Evolutionary conservation across 805 yeast species (phyloP).

Genomic region (Monosporozyma aerobia): DNA sequence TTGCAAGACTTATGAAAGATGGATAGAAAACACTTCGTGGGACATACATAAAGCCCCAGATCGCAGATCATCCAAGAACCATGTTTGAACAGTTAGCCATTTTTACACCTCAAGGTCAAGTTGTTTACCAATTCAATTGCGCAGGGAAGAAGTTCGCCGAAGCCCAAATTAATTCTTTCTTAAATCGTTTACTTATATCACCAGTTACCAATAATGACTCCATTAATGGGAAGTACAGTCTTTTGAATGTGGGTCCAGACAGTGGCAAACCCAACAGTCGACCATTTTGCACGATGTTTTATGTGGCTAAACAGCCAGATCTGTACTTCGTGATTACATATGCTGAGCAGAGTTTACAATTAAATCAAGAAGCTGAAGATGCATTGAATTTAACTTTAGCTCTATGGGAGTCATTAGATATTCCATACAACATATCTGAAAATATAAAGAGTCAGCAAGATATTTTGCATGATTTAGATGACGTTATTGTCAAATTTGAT

Average conservation of each 20-base stretch:
- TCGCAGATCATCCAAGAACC: not conserved
- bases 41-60: not conserved
- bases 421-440: conserved; percentile 23
- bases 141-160: conserved; percentile 24
- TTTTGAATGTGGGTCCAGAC: conserved; percentile 9
- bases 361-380: conserved; percentile 38
- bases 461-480: conserved; percentile 25
- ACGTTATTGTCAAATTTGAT: conserved; percentile 31
- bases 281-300: conserved; percentile 19
- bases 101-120: conserved; percentile 26
- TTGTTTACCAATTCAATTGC: conserved; percentile 22
- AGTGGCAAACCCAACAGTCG: conserved; percentile 4
- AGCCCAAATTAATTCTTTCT: conserved; percentile 21
- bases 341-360: conserved; percentile 35
- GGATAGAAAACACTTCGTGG: not conserved
- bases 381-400: conserved; percentile 31
- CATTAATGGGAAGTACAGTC: conserved; percentile 11
- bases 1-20: not conserved
- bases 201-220: conserved; percentile 19
- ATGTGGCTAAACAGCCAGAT: conserved; percentile 28
- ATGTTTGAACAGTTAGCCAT: conserved; percentile 29
- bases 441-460: conserved; percentile 28
- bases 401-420: conserved; percentile 30
- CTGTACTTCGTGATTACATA: conserved; percentile 33
- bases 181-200: conserved; percentile 19